phyloP scores from a whole-genome alignment of 1,139 yeast species.

The Taphrina communis region DNA sequence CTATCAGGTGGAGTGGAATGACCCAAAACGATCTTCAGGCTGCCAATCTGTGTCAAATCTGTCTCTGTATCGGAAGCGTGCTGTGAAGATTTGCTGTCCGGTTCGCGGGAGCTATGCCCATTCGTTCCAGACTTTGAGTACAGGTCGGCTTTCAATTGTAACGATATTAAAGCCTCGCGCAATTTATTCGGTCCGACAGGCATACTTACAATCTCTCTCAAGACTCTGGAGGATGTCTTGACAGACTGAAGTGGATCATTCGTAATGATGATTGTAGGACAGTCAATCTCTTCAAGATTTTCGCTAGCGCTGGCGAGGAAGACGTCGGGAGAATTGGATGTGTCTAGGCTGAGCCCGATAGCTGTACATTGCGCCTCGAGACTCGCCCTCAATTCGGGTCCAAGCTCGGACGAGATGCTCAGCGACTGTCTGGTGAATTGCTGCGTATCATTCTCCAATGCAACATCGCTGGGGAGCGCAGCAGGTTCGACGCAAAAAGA shows the following conservation, averaged over 20 bases:
- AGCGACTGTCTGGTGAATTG: background rate
- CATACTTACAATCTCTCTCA: background rate
- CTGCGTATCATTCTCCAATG: background rate
- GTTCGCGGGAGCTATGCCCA: background rate
- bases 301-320: background rate
- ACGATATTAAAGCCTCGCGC: background rate
- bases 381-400: background rate
- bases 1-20: background rate
- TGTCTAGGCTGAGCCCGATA: slow-evolving; percentile 1
- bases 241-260: background rate
- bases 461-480: background rate
- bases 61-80: background rate
- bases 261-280: background rate
- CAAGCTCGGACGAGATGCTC: background rate
- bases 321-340: background rate
- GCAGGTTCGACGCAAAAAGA: slow-evolving; percentile 15
- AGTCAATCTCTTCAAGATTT: background rate
- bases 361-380: background rate
- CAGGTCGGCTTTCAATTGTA: background rate
- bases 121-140: background rate
- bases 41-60: background rate
- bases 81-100: background rate
- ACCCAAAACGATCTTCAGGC: slow-evolving; percentile 1
- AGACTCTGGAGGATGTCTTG: background rate
- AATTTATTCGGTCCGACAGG: slow-evolving; percentile 12